Evolutionary conservation across 2,329 filamentous ascomycete genomes (phyloP), one percentile per base, ranked within the genome.

Genomic region (Rhynchosporium agropyri): DNA sequence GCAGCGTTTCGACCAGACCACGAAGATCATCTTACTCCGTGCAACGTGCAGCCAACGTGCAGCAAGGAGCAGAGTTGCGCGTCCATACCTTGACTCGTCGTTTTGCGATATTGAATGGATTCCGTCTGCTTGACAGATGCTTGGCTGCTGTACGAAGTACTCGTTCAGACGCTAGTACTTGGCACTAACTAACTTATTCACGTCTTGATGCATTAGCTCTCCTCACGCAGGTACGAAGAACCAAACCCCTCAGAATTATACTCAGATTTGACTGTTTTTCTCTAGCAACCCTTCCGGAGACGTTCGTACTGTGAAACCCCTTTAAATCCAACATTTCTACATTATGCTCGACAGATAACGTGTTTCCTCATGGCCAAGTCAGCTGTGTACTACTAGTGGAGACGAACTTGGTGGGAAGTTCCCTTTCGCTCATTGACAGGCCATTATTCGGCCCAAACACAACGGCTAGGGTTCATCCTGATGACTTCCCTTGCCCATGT

Each of bases 1-100:
- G 45, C 53, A 50, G 43, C 55, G 60, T 62, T 62, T 62, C 60
- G 60, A 62, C 60, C 53, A 57, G 15, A 54, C 15, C 33, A 51
- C 46, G 40, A 53, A 53, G 50, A 53, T 53, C 50, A 20, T 53
- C 20, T 53, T 53, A 40, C 36, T 40, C 36, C 7, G 36, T 40
- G 2, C 12, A 40, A 8, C 28, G 6, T 53, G 20, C 20, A 20
- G 20, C 20, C 20, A 20, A 20, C 31, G 49, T 31, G 20, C 38
- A 31, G 50, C 50, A 53, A 53, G 50, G 50, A 53, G 28, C 50
- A 53, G 26, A 31, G 31, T 38, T 38, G 50, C 10, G 8, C 3
- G 26, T 20, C 15, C 28, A 15, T 38, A 40, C 50, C 50, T 40
- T 53, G 33, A 53, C 15, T 33, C n/a, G n/a, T 15, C n/a, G 15